Conservation (phyloP, 2,329 filamentous ascomycete species). For the Neodidymelliopsis sp. region DNA sequence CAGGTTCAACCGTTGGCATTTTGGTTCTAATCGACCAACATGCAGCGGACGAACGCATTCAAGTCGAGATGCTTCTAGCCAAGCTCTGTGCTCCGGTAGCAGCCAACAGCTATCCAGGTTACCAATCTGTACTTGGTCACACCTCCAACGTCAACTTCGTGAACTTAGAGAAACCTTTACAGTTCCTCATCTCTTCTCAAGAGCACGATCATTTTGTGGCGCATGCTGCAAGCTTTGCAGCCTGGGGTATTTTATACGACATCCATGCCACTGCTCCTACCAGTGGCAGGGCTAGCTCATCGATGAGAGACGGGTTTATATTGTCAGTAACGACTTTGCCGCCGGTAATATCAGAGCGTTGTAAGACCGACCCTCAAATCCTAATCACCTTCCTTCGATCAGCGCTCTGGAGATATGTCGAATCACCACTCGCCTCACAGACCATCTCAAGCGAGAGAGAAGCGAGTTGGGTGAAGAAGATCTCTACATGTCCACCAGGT, state of each 20-base stretch:
- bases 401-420: constrained; percentile 71
- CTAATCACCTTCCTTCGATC: constrained; percentile 76
- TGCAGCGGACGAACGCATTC: constrained; percentile 87
- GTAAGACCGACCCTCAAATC: constrained; percentile 73
- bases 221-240: constrained; percentile 64
- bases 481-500: constrained; percentile 75
- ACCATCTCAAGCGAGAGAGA: constrained; percentile 3
- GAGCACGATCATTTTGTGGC: constrained; percentile 68
- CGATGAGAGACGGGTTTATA: constrained; percentile 16
- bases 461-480: constrained; percentile 64
- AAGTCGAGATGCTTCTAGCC: constrained; percentile 75
- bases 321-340: constrained; percentile 70
- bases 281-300: background rate
- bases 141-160: constrained; percentile 39
- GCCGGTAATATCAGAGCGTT: constrained; percentile 76
- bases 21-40: constrained; percentile 91
- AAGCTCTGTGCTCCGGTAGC: constrained; percentile 57
- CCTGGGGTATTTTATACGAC: constrained; percentile 79
- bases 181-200: constrained; percentile 68
- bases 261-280: constrained; percentile 33
- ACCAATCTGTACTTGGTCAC: constrained; percentile 44
- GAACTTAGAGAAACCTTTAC: constrained; percentile 60
- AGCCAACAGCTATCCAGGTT: constrained; percentile 14
- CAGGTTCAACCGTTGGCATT: constrained; percentile 36
- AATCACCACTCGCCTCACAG: constrained; percentile 17